Base-by-base conservation (phyloP, 2,329 filamentous ascomycete genomes). In the Calonectria henricotiae region DNA sequence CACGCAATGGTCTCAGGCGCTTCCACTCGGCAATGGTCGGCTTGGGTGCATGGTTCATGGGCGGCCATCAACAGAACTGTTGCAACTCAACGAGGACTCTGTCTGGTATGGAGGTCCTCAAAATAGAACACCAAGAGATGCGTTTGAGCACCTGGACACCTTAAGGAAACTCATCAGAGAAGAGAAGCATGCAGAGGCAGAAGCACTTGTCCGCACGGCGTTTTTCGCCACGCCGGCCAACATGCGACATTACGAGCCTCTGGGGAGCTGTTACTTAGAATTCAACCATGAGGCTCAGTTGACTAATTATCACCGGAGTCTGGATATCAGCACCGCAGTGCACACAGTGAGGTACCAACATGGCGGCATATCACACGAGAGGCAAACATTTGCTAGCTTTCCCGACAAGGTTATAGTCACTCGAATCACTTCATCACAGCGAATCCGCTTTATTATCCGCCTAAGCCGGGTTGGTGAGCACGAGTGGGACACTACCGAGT, bases 1-100 rank as follows among this genome's bases (percentile, higher is more conserved):
- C 65, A 70, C 69, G 6, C 67, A 72, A 17, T 80, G 77, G 76
- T 51, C 73, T 41, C 72, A 79, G 63, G 84, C 86, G 15, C 78
- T 87, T 0, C 86, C 86, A 1, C 81, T 88, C 65, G 86, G 86
- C 3, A 88, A 88, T 73, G 86, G 86, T 12, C 81, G 86, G 20
- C 67, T 82, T 1, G 80, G 79, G 5, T 78, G 75, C 3, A 86
- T 86, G 81, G 73, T 87, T 30, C 83, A 84, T 70, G 86, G 86
- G 13, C 81, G 83, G 13, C 76, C 80, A 13, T 80, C 80, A 1
- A 85, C 86, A 58, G 79, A 83, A 44, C 74, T 86, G 4, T 77
- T 82, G 32, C 74, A 75, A 15, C 77, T 88, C 15, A 88, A 87
- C 54, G 86, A 88, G 73, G 84, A 87, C 67, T 85, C 85, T 1